phyloP scores from a whole-genome alignment of 2,329 filamentous ascomycete species.

The Lachnellula occidentalis region DNA sequence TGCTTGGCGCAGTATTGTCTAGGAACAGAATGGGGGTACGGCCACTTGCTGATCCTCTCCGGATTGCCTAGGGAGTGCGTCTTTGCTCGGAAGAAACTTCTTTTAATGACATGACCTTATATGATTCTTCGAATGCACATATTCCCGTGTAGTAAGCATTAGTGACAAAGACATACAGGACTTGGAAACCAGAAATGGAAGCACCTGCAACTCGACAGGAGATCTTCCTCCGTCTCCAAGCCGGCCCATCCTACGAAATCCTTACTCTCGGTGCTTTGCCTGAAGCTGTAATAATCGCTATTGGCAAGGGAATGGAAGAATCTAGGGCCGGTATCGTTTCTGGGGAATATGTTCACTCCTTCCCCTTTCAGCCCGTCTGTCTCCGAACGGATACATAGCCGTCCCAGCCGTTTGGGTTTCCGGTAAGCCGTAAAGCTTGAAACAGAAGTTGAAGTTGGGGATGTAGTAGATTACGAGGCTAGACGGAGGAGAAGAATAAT shows the following conservation, averaged over 20 bases:
- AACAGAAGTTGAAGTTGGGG: not conserved
- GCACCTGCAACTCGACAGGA: not conserved
- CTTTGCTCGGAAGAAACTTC: too few species aligned
- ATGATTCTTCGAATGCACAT: too few species aligned
- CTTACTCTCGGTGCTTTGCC: conserved; percentile 5
- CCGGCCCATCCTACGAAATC: not conserved
- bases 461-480: not conserved
- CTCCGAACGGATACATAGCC: not conserved
- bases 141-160: too few species aligned
- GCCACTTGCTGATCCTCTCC: too few species aligned
- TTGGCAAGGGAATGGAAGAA: not conserved
- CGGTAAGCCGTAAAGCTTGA: not conserved
- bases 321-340: not conserved
- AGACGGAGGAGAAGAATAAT: not conserved
- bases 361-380: conserved; percentile 3
- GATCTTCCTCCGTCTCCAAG: not conserved
- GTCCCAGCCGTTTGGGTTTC: not conserved
- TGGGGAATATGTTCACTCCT: not conserved
- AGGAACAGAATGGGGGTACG: too few species aligned
- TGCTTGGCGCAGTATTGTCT: too few species aligned
- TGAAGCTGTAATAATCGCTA: not conserved
- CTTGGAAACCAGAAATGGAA: too few species aligned
- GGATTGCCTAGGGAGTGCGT: too few species aligned
- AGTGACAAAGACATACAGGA: too few species aligned
- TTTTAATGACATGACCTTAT: too few species aligned